Percentiles rank a stretch among this genome's conserved stretches.
Evolutionary conservation across 1,284 basidiomycete genomes (phyloP).

Genomic region (Malassezia yamatoensis): DNA sequence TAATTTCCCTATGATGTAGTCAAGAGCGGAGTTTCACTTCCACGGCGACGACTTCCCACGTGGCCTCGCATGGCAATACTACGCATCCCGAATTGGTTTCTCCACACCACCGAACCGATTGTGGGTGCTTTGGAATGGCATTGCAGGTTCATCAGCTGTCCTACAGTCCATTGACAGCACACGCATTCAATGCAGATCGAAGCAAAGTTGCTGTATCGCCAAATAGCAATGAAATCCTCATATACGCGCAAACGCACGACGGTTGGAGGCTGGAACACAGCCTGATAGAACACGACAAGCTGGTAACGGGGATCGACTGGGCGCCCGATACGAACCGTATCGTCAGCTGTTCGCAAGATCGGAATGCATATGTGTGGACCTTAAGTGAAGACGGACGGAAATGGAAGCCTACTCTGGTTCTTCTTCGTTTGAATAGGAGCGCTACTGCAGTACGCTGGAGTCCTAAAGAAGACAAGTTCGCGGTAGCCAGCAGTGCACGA

Average conservation of each 20-base stretch:
- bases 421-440: slow-evolving; percentile 86
- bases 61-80: neutral
- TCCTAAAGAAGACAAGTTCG: slow-evolving; percentile 96
- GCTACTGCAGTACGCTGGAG: slow-evolving; percentile 94
- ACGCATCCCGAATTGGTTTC: neutral
- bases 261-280: slow-evolving; percentile 67
- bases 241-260: slow-evolving; percentile 53
- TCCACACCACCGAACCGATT: slow-evolving; percentile 24
- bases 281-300: slow-evolving; percentile 91
- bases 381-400: slow-evolving; percentile 61
- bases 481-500: slow-evolving; percentile 83
- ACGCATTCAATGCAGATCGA: slow-evolving; percentile 84
- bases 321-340: slow-evolving; percentile 90
- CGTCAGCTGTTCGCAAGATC: slow-evolving; percentile 94
- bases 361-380: slow-evolving; percentile 98
- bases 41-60: slow-evolving; percentile 5
- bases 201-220: slow-evolving; percentile 79
- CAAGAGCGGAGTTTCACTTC: too few species aligned
- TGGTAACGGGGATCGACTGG: slow-evolving; percentile 98
- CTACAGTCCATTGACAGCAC: slow-evolving; percentile 73
- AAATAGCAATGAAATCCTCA: slow-evolving; percentile 79
- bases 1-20: neutral
- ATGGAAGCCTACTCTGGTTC: slow-evolving; percentile 96
- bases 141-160: slow-evolving; percentile 56
- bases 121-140: slow-evolving; percentile 37